phyloP scores from a whole-genome alignment of 345 rosid species.

The Pseudoturritis turrita region DNA sequence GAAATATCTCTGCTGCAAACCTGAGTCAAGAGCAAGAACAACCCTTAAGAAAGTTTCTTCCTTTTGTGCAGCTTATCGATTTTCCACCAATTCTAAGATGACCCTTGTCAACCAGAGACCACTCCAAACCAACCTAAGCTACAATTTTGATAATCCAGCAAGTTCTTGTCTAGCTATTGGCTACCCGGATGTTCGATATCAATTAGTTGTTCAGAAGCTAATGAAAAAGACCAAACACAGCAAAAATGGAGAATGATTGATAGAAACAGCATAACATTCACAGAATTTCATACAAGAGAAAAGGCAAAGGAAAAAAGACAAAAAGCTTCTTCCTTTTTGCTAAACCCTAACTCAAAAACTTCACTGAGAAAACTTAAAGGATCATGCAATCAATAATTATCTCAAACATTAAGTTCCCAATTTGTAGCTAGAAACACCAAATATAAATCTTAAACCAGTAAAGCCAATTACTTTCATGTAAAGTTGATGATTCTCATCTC shows the following conservation, averaged over 20 bases:
- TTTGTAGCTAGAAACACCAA: neutral
- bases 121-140: neutral
- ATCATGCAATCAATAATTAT: neutral
- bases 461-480: conserved; percentile 14
- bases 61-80: neutral
- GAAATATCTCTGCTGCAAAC: conserved; percentile 93
- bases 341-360: conserved; percentile 9
- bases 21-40: conserved; percentile 30
- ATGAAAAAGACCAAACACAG: neutral
- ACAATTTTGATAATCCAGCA: neutral
- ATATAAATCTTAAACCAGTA: neutral
- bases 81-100: neutral
- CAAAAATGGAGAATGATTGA: neutral
- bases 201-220: too few species aligned
- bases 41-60: neutral
- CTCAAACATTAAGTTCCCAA: neutral
- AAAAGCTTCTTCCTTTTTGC: conserved; percentile 2
- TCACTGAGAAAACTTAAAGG: neutral
- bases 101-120: conserved; percentile 2
- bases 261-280: neutral
- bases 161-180: neutral
- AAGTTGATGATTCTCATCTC: conserved; percentile 20
- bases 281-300: neutral
- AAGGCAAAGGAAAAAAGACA: neutral
- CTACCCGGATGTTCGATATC: too few species aligned